A percentile compares a stretch with the other conserved stretches of the same genome.
Evolutionary conservation across 2,329 filamentous ascomycete species (phyloP).

Genomic region (Fusarium anguioides): DNA sequence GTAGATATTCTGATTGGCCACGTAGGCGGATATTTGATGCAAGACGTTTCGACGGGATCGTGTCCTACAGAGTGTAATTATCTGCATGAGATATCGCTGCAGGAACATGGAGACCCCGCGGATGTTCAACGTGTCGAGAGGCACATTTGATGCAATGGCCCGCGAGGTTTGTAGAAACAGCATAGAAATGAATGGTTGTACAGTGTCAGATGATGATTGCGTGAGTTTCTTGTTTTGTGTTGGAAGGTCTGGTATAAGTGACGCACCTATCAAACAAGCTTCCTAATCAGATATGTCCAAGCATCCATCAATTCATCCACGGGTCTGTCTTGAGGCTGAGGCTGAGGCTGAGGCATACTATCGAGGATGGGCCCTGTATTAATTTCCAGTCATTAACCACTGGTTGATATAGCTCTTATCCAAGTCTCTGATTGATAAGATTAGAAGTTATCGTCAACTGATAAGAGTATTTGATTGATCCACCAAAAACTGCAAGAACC

Average conservation of each 20-base stretch:
- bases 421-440: constrained; percentile 21
- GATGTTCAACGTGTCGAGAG: background rate
- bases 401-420: background rate
- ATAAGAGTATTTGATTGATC: constrained; percentile 2
- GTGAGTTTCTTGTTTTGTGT: background rate
- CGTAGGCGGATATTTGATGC: constrained; percentile 5
- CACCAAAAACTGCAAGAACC: constrained; percentile 3
- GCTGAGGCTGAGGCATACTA: too few species aligned
- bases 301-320: too few species aligned
- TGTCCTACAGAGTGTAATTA: constrained; percentile 13
- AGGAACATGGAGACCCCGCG: constrained; percentile 6
- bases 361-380: too few species aligned
- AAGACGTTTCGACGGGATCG: constrained; percentile 15
- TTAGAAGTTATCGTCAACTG: constrained; percentile 8
- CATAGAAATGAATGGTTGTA: background rate
- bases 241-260: too few species aligned
- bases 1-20: constrained; percentile 12
- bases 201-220: background rate
- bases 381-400: too few species aligned
- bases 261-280: too few species aligned
- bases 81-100: constrained; percentile 10
- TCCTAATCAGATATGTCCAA: too few species aligned
- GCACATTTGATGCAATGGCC: background rate
- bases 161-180: background rate
- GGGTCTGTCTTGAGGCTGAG: too few species aligned